phyloP scores from a whole-genome alignment of 352 stramenopile species.

The Aphanomyces stellatus region DNA sequence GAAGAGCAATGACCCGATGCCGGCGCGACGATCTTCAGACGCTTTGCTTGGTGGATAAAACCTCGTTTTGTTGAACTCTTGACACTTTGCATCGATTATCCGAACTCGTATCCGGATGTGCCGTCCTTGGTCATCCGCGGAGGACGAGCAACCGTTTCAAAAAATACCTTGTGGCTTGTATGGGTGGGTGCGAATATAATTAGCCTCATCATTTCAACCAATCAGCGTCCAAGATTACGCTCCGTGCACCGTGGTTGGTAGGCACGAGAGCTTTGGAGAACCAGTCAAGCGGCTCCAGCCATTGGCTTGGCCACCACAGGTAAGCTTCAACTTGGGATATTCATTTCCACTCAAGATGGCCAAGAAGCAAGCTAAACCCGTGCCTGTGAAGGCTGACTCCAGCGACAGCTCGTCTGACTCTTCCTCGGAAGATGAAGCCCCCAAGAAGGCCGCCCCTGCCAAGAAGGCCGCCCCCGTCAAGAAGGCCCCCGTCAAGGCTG shows the following conservation, averaged over 20 bases:
- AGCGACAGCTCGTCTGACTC: slow-evolving; percentile 26
- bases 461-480: slow-evolving; percentile 45
- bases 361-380: slow-evolving; percentile 20
- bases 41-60: too few relatives aligned
- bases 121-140: too few relatives aligned
- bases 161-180: too few relatives aligned
- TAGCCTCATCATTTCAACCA: too few relatives aligned
- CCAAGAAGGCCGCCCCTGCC: slow-evolving; percentile 24
- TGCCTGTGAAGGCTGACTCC: slow-evolving; percentile 6
- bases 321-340: not conserved
- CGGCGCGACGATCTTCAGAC: not conserved
- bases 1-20: not conserved
- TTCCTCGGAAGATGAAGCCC: slow-evolving; percentile 33
- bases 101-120: too few relatives aligned
- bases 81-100: too few relatives aligned
- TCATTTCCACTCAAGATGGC: slow-evolving; percentile 7
- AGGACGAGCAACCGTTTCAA: too few relatives aligned
- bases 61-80: too few relatives aligned
- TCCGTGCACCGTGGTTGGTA: slow-evolving; percentile 2
- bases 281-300: slow-evolving; percentile 14
- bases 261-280: not conserved
- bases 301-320: not conserved
- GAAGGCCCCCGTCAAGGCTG: slow-evolving; percentile 44
- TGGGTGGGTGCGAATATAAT: too few relatives aligned
- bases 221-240: not conserved